Base-by-base conservation (phyloP, 495 filamentous ascomycete genomes). In the Neurospora sp. region DNA sequence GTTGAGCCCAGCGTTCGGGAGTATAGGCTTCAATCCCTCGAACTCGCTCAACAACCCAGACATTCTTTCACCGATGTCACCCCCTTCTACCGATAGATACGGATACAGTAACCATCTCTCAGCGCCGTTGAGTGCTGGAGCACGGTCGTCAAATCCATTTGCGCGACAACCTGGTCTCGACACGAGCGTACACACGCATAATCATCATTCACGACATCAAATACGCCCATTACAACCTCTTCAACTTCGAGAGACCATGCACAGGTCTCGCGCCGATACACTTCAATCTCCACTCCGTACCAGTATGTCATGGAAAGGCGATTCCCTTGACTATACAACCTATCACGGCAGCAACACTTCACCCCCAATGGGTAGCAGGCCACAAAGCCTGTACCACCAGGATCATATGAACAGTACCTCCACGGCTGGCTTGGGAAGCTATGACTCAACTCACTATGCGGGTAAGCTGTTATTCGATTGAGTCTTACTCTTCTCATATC, bases 241-340 rank as follows among this genome's bases (percentile, higher is more conserved):
- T 39, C 87, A 89, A 46, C 83, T 89, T 38, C 85, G 87, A 69
- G 89, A 91, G 68, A 85, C 86, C 11, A 84, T 88, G 81, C 84
- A 86, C n/a, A 82, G 88, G 72, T 87, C 87, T 18, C 82, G 88
- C 71, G 85, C 86, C 18, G 88, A 90, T 71, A 87, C 84, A 66
- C 76, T 89, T 37, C 87, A 88, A 72, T 88, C 88, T 16, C 88
- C 88, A 2, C 78, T 89, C 66, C 84, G 87, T 71, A 84, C 88
- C 68, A 89, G 87, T 75, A 88, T 88, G 82, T 87, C 87, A 16
- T 90, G 89, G 86, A 89, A 89, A 77, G 87, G 84, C 22, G 86
- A 87, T 73, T 83, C 87, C 0, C 83, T 89, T 53, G 87, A 89
- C 69, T 89, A 89, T 75, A 83, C 80, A 10, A 82, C 80, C 1